Conservation (phyloP, 768 basidiomycete species). For the Boletus tomentosulus region DNA sequence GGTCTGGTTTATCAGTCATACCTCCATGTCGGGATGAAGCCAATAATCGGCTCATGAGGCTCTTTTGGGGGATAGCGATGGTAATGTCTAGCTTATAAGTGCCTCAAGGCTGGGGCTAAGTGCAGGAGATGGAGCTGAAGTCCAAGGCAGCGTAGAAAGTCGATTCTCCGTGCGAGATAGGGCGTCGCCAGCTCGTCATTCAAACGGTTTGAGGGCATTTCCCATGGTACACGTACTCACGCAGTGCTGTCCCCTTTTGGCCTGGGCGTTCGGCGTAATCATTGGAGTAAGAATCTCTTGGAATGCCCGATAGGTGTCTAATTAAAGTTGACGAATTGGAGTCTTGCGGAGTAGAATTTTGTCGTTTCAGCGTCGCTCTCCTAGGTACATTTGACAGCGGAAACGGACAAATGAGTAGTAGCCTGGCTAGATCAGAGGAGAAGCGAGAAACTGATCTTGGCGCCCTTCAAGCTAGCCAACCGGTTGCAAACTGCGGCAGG, state of each 20-base stretch:
- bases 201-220: neutral
- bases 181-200: neutral
- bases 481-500: neutral
- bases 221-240: neutral
- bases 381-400: neutral
- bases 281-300: neutral
- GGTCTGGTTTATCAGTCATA: constrained; percentile 1
- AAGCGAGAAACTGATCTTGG: neutral
- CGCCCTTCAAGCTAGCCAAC: neutral
- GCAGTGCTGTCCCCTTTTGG: neutral
- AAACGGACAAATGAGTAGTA: neutral
- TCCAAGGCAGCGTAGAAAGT: neutral
- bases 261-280: neutral
- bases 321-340: neutral
- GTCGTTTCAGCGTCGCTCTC: neutral
- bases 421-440: neutral
- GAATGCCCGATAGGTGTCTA: neutral
- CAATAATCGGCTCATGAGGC: constrained; percentile 11
- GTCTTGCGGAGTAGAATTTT: neutral
- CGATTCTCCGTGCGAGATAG: neutral
- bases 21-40: constrained; percentile 7
- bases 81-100: neutral
- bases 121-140: neutral
- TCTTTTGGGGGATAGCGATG: neutral
- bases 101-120: neutral